A percentile compares a stretch with the other conserved stretches of the same genome.
Conservation (phyloP, 129 eudicot species). For the Flaveria robusta region DNA sequence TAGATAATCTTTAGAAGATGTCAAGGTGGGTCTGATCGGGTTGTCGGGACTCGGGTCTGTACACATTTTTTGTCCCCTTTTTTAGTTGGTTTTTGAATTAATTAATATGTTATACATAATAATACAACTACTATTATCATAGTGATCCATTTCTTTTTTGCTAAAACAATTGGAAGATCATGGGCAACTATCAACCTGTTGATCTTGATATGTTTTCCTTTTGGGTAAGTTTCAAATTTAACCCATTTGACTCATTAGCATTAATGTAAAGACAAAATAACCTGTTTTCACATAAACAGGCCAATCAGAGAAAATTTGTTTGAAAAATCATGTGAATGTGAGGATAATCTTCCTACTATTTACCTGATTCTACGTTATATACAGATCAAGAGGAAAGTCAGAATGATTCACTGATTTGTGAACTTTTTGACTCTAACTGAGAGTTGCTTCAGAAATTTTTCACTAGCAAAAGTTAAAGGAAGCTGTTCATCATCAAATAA, state of each 20-base stretch:
- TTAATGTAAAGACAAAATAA: not conserved
- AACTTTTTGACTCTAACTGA: constrained; percentile 46
- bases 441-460: constrained; percentile 41
- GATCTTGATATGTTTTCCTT: not conserved
- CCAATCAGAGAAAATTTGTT: not conserved
- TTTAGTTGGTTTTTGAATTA: not conserved
- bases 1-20: no score
- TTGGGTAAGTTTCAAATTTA: not conserved
- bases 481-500: constrained; percentile 74
- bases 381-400: constrained; percentile 21
- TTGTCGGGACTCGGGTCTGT: no score
- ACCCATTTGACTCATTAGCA: constrained; percentile 8
- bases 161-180: not conserved
- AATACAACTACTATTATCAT: not conserved
- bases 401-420: constrained; percentile 25
- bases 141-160: not conserved
- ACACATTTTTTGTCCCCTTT: not conserved
- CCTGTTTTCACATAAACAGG: not conserved
- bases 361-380: constrained; percentile 37
- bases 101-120: not conserved
- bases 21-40: not conserved
- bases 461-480: constrained; percentile 73
- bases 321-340: not conserved
- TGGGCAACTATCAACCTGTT: not conserved
- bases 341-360: not conserved